Evolutionary conservation across 108 stramenopile genomes (phyloP).

Genomic region (Schizochytrium sp.): DNA sequence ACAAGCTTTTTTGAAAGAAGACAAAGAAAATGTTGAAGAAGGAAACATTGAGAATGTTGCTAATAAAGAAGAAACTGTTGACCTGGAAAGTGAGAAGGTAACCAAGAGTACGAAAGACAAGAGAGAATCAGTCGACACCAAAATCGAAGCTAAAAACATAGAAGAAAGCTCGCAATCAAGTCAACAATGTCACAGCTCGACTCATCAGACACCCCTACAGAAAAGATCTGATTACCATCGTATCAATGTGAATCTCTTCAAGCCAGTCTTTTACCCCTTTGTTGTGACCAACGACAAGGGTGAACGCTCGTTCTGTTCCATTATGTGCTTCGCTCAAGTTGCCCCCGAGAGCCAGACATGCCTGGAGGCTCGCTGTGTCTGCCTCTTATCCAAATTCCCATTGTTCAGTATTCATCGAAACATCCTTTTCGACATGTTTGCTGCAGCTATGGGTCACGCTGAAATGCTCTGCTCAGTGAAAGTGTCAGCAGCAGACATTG

Average conservation of each 20-base stretch:
- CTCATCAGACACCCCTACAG: neutral
- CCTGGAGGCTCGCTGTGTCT: constrained; percentile 32
- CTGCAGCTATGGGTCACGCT: constrained; percentile 11
- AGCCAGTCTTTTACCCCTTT: constrained; percentile 37
- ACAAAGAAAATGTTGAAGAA: too few species aligned
- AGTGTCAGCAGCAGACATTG: neutral
- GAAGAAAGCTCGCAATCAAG: too few species aligned
- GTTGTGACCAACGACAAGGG: constrained; percentile 46
- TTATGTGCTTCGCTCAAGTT: constrained; percentile 33
- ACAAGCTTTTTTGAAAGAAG: too few species aligned
- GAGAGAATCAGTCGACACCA: too few species aligned
- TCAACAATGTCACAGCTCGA: too few species aligned
- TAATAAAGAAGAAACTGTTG: too few species aligned
- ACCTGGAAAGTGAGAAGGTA: too few species aligned
- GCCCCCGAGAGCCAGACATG: neutral
- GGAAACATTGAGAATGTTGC: too few species aligned
- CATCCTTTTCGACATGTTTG: constrained; percentile 47
- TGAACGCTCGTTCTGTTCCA: neutral
- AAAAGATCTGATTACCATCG: neutral
- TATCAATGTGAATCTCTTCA: neutral
- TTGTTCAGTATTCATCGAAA: constrained; percentile 7
- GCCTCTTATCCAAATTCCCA: neutral
- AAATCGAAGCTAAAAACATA: too few species aligned
- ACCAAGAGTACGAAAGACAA: too few species aligned
- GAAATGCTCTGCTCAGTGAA: neutral